A percentile compares a stretch with the other conserved stretches of the same genome.
Conservation (phyloP, 129 eudicot genomes). For the Centaurea solstitialis region DNA sequence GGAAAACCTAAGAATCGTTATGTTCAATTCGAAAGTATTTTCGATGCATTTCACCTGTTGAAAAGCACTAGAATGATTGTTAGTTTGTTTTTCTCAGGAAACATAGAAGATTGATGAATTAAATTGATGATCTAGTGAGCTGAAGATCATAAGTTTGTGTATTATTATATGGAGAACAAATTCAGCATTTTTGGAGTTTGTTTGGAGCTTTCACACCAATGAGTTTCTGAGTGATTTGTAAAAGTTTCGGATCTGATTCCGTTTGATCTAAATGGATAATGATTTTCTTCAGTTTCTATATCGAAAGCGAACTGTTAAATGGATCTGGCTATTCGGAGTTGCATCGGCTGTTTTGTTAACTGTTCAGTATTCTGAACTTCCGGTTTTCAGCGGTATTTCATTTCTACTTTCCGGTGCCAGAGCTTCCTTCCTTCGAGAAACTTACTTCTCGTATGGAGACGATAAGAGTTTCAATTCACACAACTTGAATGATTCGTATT, state of each 20-base stretch:
- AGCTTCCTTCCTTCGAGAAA: constrained; percentile 29
- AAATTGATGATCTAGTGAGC: background rate
- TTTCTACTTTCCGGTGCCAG: constrained; percentile 34
- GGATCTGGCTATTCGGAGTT: constrained; percentile 36
- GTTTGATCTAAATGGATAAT: constrained; percentile 40
- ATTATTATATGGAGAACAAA: constrained; percentile 1
- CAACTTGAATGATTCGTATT: constrained; percentile 6
- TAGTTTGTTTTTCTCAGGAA: background rate
- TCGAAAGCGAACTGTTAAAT: constrained; percentile 33
- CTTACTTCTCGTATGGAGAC: constrained; percentile 5
- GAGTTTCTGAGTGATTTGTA: background rate
- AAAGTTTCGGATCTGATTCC: constrained; percentile 11
- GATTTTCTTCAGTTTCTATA: constrained; percentile 21
- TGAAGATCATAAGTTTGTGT: background rate
- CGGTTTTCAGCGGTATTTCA: constrained; percentile 26
- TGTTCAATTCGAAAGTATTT: background rate
- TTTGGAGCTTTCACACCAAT: background rate
- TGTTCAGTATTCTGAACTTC: constrained; percentile 45
- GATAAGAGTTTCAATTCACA: background rate
- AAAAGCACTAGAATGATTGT: background rate
- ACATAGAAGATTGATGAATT: background rate
- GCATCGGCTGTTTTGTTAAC: constrained; percentile 31
- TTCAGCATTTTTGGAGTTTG: constrained; percentile 3
- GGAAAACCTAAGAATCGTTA: background rate
- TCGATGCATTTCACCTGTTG: background rate